Percentiles rank a stretch among this genome's conserved stretches.
Evolutionary conservation across 257 asterid species (phyloP).

Genomic region (Striga asiatica): DNA sequence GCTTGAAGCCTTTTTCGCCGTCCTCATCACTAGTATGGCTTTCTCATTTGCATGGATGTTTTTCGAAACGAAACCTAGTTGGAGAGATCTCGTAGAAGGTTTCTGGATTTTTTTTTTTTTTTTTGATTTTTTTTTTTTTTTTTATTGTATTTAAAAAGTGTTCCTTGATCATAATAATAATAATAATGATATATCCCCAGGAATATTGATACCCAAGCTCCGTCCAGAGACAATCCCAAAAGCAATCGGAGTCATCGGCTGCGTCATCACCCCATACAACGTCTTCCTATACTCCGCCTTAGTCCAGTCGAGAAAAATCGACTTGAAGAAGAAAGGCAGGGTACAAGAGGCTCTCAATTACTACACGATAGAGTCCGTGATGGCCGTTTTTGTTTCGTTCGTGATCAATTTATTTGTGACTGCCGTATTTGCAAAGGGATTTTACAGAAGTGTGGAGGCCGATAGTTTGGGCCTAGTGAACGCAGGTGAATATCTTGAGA

Average conservation of each 20-base stretch:
- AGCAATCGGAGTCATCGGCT: slow-evolving; percentile 68
- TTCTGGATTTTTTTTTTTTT: neutral
- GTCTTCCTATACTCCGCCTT: slow-evolving; percentile 67
- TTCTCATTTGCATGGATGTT: slow-evolving; percentile 82
- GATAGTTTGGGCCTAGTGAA: slow-evolving; percentile 43
- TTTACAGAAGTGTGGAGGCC: slow-evolving; percentile 40
- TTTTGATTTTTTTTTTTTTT: too few species aligned
- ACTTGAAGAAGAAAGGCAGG: slow-evolving; percentile 41
- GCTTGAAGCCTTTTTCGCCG: slow-evolving; percentile 73
- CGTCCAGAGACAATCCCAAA: slow-evolving; percentile 49
- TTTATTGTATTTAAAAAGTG: too few species aligned
- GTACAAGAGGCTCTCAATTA: slow-evolving; percentile 75
- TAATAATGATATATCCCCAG: too few species aligned
- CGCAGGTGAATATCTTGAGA: slow-evolving; percentile 54
- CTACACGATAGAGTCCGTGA: slow-evolving; percentile 49
- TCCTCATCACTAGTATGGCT: slow-evolving; percentile 69
- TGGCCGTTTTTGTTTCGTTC: slow-evolving; percentile 53
- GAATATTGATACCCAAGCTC: slow-evolving; percentile 49
- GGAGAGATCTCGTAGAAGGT: slow-evolving; percentile 42
- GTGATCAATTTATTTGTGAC: slow-evolving; percentile 50
- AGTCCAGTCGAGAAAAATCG: slow-evolving; percentile 56
- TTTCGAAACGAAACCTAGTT: slow-evolving; percentile 44
- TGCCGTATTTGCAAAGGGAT: slow-evolving; percentile 63
- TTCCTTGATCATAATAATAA: too few species aligned
- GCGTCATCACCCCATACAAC: slow-evolving; percentile 71